A percentile compares a stretch with the other conserved stretches of the same genome.
Evolutionary conservation across 768 basidiomycete species (phyloP).

Genomic region (Russula emetica): DNA sequence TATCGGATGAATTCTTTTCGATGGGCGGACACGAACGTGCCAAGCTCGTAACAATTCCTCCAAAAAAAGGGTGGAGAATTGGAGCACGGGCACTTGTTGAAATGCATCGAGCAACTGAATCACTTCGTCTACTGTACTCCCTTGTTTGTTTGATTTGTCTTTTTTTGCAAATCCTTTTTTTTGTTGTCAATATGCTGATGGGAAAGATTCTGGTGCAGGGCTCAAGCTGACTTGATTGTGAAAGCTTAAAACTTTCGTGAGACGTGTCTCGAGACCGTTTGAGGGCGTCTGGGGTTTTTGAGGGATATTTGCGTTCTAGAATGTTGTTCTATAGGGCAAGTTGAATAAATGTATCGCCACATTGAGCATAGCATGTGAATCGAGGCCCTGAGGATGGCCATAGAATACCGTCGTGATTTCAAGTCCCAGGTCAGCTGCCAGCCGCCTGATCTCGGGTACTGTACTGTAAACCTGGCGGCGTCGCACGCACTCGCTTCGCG

Average conservation of each 20-base stretch:
- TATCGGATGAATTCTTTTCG: slow-evolving; percentile 57
- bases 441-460: neutral
- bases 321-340: neutral
- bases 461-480: neutral
- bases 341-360: neutral
- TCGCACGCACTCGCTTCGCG: too few species aligned
- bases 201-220: neutral
- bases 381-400: neutral
- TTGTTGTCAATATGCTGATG: slow-evolving; percentile 8
- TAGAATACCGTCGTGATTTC: neutral
- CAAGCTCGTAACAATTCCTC: slow-evolving; percentile 39
- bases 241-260: neutral
- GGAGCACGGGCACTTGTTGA: slow-evolving; percentile 65
- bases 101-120: slow-evolving; percentile 74
- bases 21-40: slow-evolving; percentile 82
- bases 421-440: neutral
- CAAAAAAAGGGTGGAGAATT: slow-evolving; percentile 42
- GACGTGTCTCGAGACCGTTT: slow-evolving; percentile 1
- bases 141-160: neutral
- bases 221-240: neutral
- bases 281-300: neutral
- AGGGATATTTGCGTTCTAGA: slow-evolving; percentile 10
- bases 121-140: too few species aligned
- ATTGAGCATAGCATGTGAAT: neutral
- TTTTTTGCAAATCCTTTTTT: neutral